Conservation (phyloP, 495 filamentous ascomycete genomes). For the Penicillium atrosanguineum region DNA sequence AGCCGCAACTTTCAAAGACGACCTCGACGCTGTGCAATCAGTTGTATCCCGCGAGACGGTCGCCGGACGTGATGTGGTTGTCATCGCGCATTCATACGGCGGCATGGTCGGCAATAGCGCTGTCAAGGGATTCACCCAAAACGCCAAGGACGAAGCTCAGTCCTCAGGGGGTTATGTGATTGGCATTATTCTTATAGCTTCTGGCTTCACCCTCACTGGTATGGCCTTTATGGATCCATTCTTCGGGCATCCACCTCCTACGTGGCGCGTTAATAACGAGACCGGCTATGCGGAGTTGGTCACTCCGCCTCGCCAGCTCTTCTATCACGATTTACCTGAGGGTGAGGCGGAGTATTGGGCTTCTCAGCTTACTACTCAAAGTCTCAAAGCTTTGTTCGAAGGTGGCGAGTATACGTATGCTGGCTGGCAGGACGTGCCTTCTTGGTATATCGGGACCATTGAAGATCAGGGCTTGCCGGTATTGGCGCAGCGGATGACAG, state of each 20-base stretch:
- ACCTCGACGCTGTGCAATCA: conserved; percentile 31
- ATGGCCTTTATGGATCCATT: conserved; percentile 31
- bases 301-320: conserved; percentile 25
- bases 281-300: conserved; percentile 30
- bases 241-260: conserved; percentile 25
- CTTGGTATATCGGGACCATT: conserved; percentile 33
- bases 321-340: conserved; percentile 34
- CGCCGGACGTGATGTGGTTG: conserved; percentile 39
- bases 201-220: conserved; percentile 26
- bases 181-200: conserved; percentile 42
- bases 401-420: conserved; percentile 28
- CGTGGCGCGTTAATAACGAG: conserved; percentile 21
- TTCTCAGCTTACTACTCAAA: conserved; percentile 28
- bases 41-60: conserved; percentile 35
- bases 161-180: conserved; percentile 34
- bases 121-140: conserved; percentile 40
- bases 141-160: conserved; percentile 11
- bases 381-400: conserved; percentile 32
- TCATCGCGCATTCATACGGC: conserved; percentile 53
- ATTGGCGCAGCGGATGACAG: conserved; percentile 28
- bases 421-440: conserved; percentile 31
- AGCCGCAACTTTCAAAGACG: conserved; percentile 35
- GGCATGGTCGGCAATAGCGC: conserved; percentile 48
- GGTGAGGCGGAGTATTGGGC: conserved; percentile 23
- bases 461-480: conserved; percentile 34